These are phyloP conservation scores for Mrakia hoshinonis DNA, from an alignment of 768 basidiomycete genomes.

Conservation along the genomic window DNA sequence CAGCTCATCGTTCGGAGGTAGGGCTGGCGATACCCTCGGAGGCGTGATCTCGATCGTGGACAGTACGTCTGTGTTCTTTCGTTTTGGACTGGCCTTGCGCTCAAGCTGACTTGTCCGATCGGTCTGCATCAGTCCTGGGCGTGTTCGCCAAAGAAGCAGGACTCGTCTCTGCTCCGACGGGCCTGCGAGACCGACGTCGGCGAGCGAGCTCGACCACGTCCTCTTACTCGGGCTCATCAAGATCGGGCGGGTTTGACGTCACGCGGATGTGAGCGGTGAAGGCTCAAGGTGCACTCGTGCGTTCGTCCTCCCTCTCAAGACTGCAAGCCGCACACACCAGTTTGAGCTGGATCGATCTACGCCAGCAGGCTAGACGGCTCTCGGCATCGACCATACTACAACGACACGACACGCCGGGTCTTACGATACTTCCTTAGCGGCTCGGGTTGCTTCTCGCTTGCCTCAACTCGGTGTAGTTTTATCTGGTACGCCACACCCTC, in stretches of 20 bases:
- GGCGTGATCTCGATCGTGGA: not conserved
- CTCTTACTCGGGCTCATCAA: slow-evolving; percentile 1
- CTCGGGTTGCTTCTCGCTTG: too few species aligned
- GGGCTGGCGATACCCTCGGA: not conserved
- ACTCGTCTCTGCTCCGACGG: slow-evolving; percentile 1
- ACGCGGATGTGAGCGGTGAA: not conserved
- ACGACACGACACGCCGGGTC: too few species aligned
- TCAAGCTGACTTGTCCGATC: not conserved
- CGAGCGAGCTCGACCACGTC: not conserved
- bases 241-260: not conserved
- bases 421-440: too few species aligned
- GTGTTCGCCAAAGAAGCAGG: slow-evolving; percentile 12
- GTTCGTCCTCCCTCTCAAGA: too few species aligned
- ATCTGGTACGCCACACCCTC: too few species aligned
- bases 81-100: not conserved
- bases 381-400: too few species aligned
- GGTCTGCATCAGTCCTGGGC: not conserved
- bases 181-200: not conserved
- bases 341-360: too few species aligned
- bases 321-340: too few species aligned
- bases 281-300: too few species aligned
- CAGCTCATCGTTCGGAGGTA: not conserved
- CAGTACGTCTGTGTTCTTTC: not conserved
- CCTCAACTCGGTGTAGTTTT: too few species aligned
- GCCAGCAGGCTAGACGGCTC: too few species aligned